phyloP scores from a whole-genome alignment of 345 rosid genomes.

The Mangifera indica region DNA sequence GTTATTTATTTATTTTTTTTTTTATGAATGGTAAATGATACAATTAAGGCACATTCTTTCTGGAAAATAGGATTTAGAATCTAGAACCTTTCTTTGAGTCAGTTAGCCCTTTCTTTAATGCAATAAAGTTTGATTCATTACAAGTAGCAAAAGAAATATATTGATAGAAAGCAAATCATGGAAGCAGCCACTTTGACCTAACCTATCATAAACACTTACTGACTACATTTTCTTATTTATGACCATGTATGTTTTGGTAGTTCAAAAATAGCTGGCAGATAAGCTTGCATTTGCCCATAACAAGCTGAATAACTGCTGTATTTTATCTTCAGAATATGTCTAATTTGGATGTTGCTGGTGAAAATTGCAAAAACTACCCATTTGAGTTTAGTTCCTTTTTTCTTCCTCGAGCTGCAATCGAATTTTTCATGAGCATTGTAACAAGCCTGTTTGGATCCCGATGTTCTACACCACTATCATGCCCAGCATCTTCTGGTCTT shows the following conservation, averaged over 20 bases:
- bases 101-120: background rate
- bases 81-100: background rate
- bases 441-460: slow-evolving; percentile 54
- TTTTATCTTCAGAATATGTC: slow-evolving; percentile 48
- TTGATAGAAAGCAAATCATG: background rate
- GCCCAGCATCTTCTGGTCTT: slow-evolving; percentile 32
- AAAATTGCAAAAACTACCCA: slow-evolving; percentile 30
- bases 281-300: background rate
- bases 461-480: slow-evolving; percentile 41
- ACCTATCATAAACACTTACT: background rate
- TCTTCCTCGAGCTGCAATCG: slow-evolving; percentile 62
- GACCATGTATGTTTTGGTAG: background rate
- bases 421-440: slow-evolving; percentile 58
- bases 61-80: background rate
- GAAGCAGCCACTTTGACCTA: background rate
- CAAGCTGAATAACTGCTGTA: slow-evolving; percentile 13
- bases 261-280: background rate
- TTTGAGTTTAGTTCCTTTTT: slow-evolving; percentile 45
- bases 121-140: background rate
- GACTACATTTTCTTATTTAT: background rate
- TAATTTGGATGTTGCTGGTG: slow-evolving; percentile 32
- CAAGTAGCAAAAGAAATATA: background rate
- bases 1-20: no score
- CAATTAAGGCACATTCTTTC: background rate
- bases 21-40: background rate